Evolutionary conservation across 1,284 basidiomycete genomes (phyloP), one percentile per base, ranked within the genome.

Genomic region (Gomphus sp.): DNA sequence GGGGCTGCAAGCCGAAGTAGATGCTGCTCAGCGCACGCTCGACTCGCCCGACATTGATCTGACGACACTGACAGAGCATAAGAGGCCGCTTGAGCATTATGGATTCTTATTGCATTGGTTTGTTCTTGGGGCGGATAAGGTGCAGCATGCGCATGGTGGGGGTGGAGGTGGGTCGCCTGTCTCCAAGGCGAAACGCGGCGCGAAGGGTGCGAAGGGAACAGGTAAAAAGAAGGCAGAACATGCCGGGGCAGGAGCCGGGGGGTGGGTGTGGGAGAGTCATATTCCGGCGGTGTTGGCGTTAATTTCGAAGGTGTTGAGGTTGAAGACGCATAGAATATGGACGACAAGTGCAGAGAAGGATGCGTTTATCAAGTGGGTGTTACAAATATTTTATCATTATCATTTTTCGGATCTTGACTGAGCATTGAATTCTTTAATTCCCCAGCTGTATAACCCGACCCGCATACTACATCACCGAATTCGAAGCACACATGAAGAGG

Each of bases 41-140:
- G 85, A 88, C 33, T 63, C 67, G 12, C 69, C 70, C 60, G 75
- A 83, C 37, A 84, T 85, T 22, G 87, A 91, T 57, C 84, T 86
- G 62, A 81, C 89, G 51, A 78, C 80, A 0, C 83, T 87, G 61
- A 74, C 82, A 64, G 70, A 78, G 0, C 91, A 93, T 72, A 87
- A 87, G 68, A 67, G 70, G 0, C 82, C 91, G 0, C 75, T 97
- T 53, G 94, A 97, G 70, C 85, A 89, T 76, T 96, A 91, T 70
- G 88, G 87, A 3, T 97, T 96, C 69, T 74, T 96, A 22, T 71
- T 96, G 8, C 78, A 86, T 63, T 96, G 92, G 92, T 93, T 93
- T 67, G 86, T 91, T 22, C 73, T 74, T 16, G 83, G 82, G 0
- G 87, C 85, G 0, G 91, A 95, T 71, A 87, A 85, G 63, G 81